Percentiles rank a stretch among this genome's conserved stretches.
These are phyloP conservation scores for Xylaria arbuscula DNA, from an alignment of 2,329 filamentous ascomycete genomes.

Conservation along the genomic window DNA sequence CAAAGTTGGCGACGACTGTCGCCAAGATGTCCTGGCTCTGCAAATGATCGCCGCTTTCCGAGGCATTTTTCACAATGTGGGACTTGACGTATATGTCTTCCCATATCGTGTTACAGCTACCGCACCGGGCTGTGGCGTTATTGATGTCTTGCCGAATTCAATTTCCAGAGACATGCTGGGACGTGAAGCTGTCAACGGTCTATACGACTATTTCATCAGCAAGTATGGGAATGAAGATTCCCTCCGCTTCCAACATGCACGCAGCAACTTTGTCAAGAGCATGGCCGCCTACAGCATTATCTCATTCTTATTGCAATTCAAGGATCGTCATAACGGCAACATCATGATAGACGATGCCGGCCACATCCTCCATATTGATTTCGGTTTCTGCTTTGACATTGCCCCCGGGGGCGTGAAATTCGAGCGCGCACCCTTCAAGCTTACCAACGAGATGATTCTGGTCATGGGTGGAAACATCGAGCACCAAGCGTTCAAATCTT, in stretches of 20 bases:
- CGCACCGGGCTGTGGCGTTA: constrained; percentile 95
- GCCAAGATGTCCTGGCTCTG: constrained; percentile 94
- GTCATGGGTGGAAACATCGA: constrained; percentile 93
- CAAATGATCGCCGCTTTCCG: constrained; percentile 99
- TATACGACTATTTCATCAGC: constrained; percentile 97
- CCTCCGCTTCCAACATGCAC: constrained; percentile 91
- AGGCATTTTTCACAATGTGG: constrained; percentile 94
- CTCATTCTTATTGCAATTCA: constrained; percentile 96
- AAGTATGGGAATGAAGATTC: constrained; percentile 98
- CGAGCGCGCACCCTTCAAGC: constrained; percentile 97
- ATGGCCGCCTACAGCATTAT: constrained; percentile 99
- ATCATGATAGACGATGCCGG: constrained; percentile 99
- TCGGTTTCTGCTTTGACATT: constrained; percentile 99
- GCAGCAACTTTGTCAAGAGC: constrained; percentile 97
- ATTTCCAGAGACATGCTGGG: constrained; percentile 99
- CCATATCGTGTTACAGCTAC: constrained; percentile 98
- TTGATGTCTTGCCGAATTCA: constrained; percentile 96
- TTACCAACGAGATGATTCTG: constrained; percentile 97
- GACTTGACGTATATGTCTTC: constrained; percentile 95
- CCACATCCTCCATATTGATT: constrained; percentile 98
- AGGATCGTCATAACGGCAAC: constrained; percentile 98
- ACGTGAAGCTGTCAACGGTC: constrained; percentile 94
- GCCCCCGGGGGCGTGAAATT: constrained; percentile 97
- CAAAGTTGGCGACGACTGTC: constrained; percentile 98
- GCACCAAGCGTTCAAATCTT: constrained; percentile 92